These are phyloP conservation scores for Metarhizium guizhouense DNA, from an alignment of 2,329 filamentous ascomycete genomes.

Conservation along the genomic window DNA sequence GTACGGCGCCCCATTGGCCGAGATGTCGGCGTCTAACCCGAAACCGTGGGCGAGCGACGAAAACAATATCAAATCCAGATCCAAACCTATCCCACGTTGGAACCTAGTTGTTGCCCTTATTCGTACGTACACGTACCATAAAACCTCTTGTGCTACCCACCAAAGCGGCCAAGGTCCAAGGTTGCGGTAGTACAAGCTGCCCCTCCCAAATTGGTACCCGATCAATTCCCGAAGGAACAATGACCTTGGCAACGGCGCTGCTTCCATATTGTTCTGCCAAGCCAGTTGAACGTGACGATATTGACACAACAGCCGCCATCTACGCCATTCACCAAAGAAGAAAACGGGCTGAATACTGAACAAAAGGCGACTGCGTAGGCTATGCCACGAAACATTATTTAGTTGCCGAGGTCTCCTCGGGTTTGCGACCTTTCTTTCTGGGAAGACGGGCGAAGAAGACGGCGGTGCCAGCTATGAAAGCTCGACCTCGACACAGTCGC, in stretches of 20 bases:
- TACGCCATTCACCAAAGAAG: not conserved
- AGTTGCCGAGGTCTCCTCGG: not conserved
- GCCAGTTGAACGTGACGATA: not conserved
- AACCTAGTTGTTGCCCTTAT: no score
- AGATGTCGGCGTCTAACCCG: no score
- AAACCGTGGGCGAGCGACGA: no score
- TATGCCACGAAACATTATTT: slow-evolving; percentile 1
- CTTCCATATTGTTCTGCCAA: slow-evolving; percentile 3
- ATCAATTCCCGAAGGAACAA: slow-evolving; percentile 14
- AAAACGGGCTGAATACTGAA: not conserved
- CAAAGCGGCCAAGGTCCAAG: no score
- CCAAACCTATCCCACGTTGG: no score
- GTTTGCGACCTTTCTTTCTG: not conserved
- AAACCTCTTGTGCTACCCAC: no score
- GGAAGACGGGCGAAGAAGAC: not conserved
- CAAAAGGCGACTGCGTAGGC: not conserved
- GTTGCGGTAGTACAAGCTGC: not conserved
- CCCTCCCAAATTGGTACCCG: slow-evolving; percentile 10
- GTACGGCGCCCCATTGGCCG: no score
- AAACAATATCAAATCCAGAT: no score
- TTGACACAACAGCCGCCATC: slow-evolving; percentile 1
- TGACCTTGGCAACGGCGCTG: not conserved
- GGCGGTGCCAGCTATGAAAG: slow-evolving; percentile 5
- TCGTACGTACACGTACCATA: no score
- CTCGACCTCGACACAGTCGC: slow-evolving; percentile 3